Conservation (phyloP, 495 filamentous ascomycete species). For the Xylaria grammica region DNA sequence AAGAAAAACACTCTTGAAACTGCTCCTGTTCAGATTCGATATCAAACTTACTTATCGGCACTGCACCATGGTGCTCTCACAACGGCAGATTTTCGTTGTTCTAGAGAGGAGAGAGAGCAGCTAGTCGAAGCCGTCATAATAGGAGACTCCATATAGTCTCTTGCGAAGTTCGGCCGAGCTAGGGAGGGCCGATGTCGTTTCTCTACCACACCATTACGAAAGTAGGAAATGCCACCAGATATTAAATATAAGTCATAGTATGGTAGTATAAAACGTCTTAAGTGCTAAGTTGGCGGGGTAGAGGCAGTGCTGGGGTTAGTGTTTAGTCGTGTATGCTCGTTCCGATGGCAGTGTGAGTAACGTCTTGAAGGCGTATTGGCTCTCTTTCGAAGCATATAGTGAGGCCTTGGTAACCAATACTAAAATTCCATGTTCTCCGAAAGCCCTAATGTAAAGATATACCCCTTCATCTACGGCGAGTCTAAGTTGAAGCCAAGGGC, state of each 20-base stretch:
- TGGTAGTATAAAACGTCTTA: no score
- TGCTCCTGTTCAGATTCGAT: background rate
- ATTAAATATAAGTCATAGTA: background rate
- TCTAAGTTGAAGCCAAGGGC: background rate
- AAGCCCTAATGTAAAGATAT: background rate
- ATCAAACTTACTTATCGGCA: slow-evolving; percentile 1
- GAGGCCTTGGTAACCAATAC: no score
- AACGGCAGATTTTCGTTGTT: background rate
- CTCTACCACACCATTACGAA: background rate
- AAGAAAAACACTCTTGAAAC: background rate
- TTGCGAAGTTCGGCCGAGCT: background rate
- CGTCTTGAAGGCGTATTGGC: background rate
- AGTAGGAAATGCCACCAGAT: background rate
- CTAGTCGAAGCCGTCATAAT: background rate
- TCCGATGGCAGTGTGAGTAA: background rate
- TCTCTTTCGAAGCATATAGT: background rate
- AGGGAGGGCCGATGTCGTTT: background rate
- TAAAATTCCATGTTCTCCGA: no score
- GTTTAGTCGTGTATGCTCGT: no score
- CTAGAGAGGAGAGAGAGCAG: background rate
- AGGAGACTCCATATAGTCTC: background rate
- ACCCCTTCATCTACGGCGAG: background rate
- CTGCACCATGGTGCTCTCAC: background rate
- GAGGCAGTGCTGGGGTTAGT: no score
- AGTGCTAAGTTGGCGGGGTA: no score